Evolutionary conservation across 306 rosid species (phyloP).

Genomic region (Casuarina equisetifolia): DNA sequence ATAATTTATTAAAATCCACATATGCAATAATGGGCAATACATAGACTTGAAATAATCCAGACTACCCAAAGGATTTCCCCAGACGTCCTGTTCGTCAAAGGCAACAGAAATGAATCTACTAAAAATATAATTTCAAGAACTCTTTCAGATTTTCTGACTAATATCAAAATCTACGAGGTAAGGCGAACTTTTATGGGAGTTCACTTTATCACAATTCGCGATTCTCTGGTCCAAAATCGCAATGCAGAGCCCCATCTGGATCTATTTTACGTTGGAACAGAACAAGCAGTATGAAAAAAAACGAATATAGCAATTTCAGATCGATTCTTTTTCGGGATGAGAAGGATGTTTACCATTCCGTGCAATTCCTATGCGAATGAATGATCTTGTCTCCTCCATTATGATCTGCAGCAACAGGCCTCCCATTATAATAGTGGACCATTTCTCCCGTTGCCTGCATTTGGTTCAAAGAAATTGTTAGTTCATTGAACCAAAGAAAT

Average conservation of each 20-base stretch:
- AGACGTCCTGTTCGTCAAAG: neutral
- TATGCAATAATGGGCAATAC: neutral
- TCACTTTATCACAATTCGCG: neutral
- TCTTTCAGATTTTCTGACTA: neutral
- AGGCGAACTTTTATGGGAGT: neutral
- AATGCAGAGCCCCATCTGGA: neutral
- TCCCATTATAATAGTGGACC: slow-evolving; percentile 63
- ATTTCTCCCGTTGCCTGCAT: slow-evolving; percentile 75
- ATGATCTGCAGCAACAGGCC: slow-evolving; percentile 53
- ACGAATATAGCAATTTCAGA: neutral
- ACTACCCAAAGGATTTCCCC: neutral
- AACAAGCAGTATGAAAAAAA: neutral
- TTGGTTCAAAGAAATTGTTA: slow-evolving; percentile 18
- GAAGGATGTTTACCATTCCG: slow-evolving; percentile 73
- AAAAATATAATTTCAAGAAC: neutral
- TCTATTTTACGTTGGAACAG: neutral
- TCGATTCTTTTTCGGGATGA: neutral
- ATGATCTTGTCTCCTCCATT: slow-evolving; percentile 57
- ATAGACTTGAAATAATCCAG: neutral
- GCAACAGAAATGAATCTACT: neutral
- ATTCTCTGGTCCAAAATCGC: slow-evolving; percentile 1
- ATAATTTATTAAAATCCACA: neutral
- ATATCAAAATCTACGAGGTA: neutral
- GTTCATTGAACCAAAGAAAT: slow-evolving; percentile 9
- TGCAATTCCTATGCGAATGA: slow-evolving; percentile 82